Conservation (phyloP, 2,329 filamentous ascomycete species). For the Phialophora macrospora region DNA sequence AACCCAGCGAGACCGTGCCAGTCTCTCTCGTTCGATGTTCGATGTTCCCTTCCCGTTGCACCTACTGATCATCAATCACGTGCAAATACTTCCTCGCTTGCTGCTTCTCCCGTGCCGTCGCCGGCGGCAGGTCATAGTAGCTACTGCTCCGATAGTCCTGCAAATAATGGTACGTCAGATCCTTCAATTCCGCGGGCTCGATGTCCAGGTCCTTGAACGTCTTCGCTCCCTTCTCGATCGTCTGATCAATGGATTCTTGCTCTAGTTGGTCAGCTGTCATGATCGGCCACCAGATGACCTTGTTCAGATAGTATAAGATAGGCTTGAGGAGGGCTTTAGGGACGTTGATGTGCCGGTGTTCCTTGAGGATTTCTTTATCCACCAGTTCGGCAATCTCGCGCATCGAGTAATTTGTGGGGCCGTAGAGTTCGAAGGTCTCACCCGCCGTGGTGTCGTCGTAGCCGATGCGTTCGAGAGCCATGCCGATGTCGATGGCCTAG, state of each 20-base stretch:
- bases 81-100: constrained; percentile 98
- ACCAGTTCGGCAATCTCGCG: constrained; percentile 85
- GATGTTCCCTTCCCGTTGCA: background rate
- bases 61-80: constrained; percentile 80
- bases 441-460: constrained; percentile 88
- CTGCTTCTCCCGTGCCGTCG: constrained; percentile 90
- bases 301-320: constrained; percentile 74
- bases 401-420: constrained; percentile 89
- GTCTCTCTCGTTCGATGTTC: background rate
- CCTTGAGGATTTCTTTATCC: constrained; percentile 89
- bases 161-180: constrained; percentile 91
- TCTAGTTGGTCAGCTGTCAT: constrained; percentile 81
- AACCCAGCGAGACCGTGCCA: background rate
- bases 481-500: constrained; percentile 85
- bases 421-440: constrained; percentile 93
- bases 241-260: constrained; percentile 89
- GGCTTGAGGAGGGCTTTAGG: constrained; percentile 82
- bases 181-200: constrained; percentile 81
- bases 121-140: constrained; percentile 91
- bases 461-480: constrained; percentile 85
- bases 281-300: constrained; percentile 84
- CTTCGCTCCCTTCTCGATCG: constrained; percentile 88
- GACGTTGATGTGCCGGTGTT: constrained; percentile 86
- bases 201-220: constrained; percentile 94
- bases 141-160: constrained; percentile 87